phyloP scores from a whole-genome alignment of 164 flowering plant species.

The Nelumbo lutea region DNA sequence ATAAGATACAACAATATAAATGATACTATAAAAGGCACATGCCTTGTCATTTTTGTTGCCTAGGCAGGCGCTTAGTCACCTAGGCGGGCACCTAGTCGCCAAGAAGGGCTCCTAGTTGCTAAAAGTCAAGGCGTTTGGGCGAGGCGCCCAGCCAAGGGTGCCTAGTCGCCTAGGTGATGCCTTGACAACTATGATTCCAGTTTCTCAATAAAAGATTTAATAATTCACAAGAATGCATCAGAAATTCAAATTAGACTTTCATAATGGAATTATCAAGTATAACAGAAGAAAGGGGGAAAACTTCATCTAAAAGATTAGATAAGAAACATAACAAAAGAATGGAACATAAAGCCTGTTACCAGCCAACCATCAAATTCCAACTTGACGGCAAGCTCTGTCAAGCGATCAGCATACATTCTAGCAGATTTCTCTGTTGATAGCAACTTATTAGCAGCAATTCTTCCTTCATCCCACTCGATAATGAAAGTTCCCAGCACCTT shows the following conservation, averaged over 20 bases:
- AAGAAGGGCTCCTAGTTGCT: no score
- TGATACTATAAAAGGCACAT: no score
- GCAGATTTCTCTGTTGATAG: constrained; percentile 67
- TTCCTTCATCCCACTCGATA: constrained; percentile 84
- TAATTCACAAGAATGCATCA: not conserved
- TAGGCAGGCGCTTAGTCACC: no score
- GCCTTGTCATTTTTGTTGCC: no score
- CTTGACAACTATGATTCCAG: no score
- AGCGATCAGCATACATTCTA: constrained; percentile 69
- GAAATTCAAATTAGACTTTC: not conserved
- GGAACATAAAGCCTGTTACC: constrained; percentile 36
- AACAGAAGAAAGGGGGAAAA: not conserved
- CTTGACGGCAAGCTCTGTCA: constrained; percentile 71
- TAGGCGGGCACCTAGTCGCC: no score
- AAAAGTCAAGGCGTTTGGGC: no score
- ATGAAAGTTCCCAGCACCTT: constrained; percentile 92
- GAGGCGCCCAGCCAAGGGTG: no score
- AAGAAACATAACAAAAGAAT: not conserved
- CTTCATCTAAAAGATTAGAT: not conserved
- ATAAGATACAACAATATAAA: no score
- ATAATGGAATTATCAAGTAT: not conserved
- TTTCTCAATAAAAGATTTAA: not conserved
- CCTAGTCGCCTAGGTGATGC: no score
- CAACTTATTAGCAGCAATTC: constrained; percentile 31
- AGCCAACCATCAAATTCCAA: constrained; percentile 98